Conservation (phyloP, 129 eudicot species). For the Pittosporum tobira region DNA sequence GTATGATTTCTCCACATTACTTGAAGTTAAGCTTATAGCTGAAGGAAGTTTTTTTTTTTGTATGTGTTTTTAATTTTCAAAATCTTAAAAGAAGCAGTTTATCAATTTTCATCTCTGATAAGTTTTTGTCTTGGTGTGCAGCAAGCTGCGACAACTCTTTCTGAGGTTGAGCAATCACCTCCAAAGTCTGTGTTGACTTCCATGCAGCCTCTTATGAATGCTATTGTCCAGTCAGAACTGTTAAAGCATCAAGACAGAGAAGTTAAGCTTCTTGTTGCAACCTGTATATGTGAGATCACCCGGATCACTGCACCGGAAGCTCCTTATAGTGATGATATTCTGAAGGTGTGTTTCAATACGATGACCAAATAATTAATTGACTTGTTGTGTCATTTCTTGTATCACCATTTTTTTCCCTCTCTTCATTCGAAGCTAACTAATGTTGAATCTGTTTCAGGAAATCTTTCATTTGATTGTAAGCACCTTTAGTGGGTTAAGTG, state of each 20-base stretch:
- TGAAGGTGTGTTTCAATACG: constrained; percentile 43
- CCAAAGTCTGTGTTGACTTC: constrained; percentile 55
- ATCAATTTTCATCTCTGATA: background rate
- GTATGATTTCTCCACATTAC: no score
- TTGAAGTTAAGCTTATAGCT: no score
- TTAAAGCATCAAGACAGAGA: constrained; percentile 81
- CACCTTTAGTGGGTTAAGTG: constrained; percentile 75
- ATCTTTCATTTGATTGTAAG: constrained; percentile 71
- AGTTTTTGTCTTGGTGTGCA: constrained; percentile 22
- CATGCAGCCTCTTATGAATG: constrained; percentile 68
- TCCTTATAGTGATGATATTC: constrained; percentile 73
- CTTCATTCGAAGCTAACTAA: constrained; percentile 12
- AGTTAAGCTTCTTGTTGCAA: constrained; percentile 78
- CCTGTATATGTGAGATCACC: constrained; percentile 90
- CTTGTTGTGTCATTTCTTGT: constrained; percentile 7
- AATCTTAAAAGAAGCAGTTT: no score
- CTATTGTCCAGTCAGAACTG: constrained; percentile 70
- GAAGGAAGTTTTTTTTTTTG: no score
- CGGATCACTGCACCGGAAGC: constrained; percentile 98
- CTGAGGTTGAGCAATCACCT: constrained; percentile 79
- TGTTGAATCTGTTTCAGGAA: constrained; percentile 42
- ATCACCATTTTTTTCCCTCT: constrained; percentile 9
- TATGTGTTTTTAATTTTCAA: no score
- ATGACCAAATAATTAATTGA: constrained; percentile 1
- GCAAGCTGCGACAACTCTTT: constrained; percentile 76